Percentiles rank a stretch among this genome's conserved stretches.
Evolutionary conservation across 2,329 filamentous ascomycete genomes (phyloP).

Genomic region (Clarireedia hainanense): DNA sequence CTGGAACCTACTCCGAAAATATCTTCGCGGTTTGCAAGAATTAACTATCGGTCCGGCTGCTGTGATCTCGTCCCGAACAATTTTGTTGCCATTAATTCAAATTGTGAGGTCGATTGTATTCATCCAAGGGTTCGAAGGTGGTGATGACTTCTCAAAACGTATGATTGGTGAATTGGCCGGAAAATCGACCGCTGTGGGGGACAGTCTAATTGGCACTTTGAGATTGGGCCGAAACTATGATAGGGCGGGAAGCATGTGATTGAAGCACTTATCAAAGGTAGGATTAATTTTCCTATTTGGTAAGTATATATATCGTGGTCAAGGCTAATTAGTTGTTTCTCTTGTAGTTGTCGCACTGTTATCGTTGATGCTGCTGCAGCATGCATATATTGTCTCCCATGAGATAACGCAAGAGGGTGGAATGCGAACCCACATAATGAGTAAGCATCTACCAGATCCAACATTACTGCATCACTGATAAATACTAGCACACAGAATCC

Average conservation of each 20-base stretch:
- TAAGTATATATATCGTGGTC: background rate
- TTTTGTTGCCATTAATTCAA: background rate
- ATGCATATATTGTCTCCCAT: too few relatives aligned
- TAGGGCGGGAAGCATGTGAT: background rate
- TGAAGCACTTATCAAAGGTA: background rate
- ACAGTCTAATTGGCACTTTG: background rate
- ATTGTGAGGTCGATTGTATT: background rate
- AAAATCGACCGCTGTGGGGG: conserved; percentile 12
- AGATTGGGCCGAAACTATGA: background rate
- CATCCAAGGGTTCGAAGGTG: conserved; percentile 6
- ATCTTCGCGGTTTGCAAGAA: background rate
- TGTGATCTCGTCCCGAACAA: background rate
- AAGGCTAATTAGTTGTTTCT: background rate
- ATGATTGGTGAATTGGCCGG: conserved; percentile 18
- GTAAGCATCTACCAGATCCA: too few relatives aligned
- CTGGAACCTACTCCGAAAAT: background rate
- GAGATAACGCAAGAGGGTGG: too few relatives aligned
- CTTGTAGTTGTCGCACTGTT: too few relatives aligned
- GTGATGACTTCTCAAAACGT: conserved; percentile 1
- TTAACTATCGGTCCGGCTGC: background rate
- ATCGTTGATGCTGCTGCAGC: too few relatives aligned
- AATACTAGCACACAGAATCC: too few relatives aligned
- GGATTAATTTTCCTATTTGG: background rate
- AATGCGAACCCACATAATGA: too few relatives aligned
- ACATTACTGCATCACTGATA: too few relatives aligned